Base-by-base conservation (phyloP, 257 asterid genomes). In the Jacaranda copaia region DNA sequence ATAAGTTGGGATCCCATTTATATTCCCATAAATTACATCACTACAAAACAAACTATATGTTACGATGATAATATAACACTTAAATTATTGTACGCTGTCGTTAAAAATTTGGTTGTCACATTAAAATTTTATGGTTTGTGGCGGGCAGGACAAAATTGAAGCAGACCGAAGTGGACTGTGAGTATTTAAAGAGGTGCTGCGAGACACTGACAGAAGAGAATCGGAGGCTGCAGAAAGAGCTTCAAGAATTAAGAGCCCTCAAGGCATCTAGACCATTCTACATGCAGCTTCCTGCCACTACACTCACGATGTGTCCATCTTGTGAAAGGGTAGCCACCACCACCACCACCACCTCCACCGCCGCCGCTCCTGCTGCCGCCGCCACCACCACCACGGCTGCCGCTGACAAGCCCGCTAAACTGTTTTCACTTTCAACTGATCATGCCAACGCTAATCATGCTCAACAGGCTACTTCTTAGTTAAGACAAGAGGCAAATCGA, bases 141-240 rank as follows among this genome's bases (percentile, higher is more conserved):
- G 19, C 89, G 92, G 98, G 86, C 89, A 93, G 98, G 86, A 92
- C 97, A 14, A 93, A 93, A 80, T 81, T 93, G 94, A 93, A 93
- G 89, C 98, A 93, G 81, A 93, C 98, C 76, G 98, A 93, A 83
- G 96, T 90, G 60, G 97, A 93, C 85, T 92, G 98, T 79, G 98
- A 93, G 87, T 90, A 92, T 76, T 87, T 93, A 85, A 93, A 92
- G 84, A 89, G 91, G 81, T 90, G 96, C 25, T 92, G 96, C 48
- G 97, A 92, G 74, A 89, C 89, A 55, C 83, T 93, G 85, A 93
- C 97, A 18, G 97, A 93, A 84, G 98, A 93, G 81, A 93, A 93
- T 48, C 80, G 88, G 79, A 87, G 96, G 84, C 57, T 93, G 81
- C 97, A 90, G 45, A 93, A 93, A 42, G 98, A 93, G 88, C 88